Conservation (phyloP, 371 early-diverging fungal species). For the Apophysomyces elegans region DNA sequence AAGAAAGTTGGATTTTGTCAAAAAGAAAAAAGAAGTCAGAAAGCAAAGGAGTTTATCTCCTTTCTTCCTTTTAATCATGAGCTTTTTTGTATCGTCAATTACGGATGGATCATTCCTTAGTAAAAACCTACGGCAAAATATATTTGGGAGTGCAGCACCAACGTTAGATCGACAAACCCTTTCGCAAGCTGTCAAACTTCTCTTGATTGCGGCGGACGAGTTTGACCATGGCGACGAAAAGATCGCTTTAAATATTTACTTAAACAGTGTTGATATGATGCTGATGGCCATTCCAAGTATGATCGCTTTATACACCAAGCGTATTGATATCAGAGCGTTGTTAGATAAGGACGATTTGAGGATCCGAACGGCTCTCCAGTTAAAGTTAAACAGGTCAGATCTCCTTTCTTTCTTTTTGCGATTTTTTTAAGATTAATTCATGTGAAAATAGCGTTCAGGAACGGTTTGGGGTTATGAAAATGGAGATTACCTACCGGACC, state of each 20-base stretch:
- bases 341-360: slow-evolving; percentile 40
- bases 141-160: slow-evolving; percentile 3
- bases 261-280: slow-evolving; percentile 55
- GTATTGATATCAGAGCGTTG: background rate
- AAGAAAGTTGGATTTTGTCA: background rate
- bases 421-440: background rate
- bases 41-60: slow-evolving; percentile 1
- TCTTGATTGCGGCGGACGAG: slow-evolving; percentile 58
- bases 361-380: slow-evolving; percentile 32
- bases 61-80: slow-evolving; percentile 12
- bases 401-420: slow-evolving; percentile 10
- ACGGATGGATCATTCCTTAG: slow-evolving; percentile 5
- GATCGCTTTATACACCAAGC: background rate
- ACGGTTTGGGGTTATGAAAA: background rate
- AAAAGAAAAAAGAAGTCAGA: background rate
- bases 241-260: slow-evolving; percentile 55
- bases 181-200: slow-evolving; percentile 57
- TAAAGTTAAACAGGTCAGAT: slow-evolving; percentile 4
- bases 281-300: slow-evolving; percentile 62
- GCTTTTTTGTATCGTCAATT: slow-evolving; percentile 5
- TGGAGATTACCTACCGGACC: background rate
- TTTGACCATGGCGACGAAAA: slow-evolving; percentile 55
- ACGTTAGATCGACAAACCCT: slow-evolving; percentile 43
- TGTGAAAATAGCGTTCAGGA: background rate
- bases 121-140: background rate